Conservation (phyloP, 306 rosid species). For the Rosa chinensis region DNA sequence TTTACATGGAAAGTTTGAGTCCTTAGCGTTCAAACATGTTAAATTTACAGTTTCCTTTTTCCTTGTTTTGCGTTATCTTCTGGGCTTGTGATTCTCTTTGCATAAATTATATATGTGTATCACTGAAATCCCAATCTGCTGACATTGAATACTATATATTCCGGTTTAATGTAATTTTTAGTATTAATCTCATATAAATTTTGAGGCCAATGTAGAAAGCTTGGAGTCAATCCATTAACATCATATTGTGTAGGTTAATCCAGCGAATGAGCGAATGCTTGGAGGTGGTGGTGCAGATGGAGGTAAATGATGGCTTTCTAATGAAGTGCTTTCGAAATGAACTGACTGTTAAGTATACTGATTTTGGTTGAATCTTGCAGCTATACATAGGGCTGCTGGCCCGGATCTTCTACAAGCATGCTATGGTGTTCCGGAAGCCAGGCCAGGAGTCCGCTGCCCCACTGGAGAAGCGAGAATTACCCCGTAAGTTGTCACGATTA, state of each 20-base stretch:
- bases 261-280: slow-evolving; percentile 90
- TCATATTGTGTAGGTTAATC: slow-evolving; percentile 59
- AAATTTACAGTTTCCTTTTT: too few species aligned
- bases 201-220: not conserved
- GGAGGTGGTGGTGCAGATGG: slow-evolving; percentile 98
- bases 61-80: too few species aligned
- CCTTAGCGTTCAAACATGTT: not conserved
- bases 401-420: slow-evolving; percentile 77
- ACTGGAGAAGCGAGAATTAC: slow-evolving; percentile 93
- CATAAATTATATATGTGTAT: too few species aligned
- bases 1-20: not conserved
- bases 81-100: too few species aligned
- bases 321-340: not conserved
- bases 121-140: too few species aligned
- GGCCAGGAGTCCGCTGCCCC: slow-evolving; percentile 80
- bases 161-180: not conserved
- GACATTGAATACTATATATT: not conserved
- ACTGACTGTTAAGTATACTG: not conserved
- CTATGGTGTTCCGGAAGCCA: slow-evolving; percentile 59
- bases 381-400: slow-evolving; percentile 86
- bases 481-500: slow-evolving; percentile 42
- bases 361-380: slow-evolving; percentile 32
- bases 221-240: not conserved
- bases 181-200: not conserved
- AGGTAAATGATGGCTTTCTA: slow-evolving; percentile 44